A percentile compares a stretch with the other conserved stretches of the same genome.
phyloP scores from a whole-genome alignment of 352 stramenopile genomes.

The Phytophthora nicotianae region DNA sequence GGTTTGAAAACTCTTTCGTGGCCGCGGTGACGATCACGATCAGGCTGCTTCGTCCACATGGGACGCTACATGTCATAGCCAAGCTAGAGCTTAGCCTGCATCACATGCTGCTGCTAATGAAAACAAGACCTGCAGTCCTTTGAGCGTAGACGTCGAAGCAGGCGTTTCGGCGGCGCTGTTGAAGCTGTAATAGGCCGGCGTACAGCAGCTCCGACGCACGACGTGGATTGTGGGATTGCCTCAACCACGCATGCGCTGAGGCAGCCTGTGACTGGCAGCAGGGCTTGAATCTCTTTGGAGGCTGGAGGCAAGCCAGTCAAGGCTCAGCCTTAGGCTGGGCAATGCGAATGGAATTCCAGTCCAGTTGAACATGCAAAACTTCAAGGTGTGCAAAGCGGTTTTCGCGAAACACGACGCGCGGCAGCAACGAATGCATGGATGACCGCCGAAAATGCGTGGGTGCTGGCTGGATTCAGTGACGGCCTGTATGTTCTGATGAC shows the following conservation, averaged over 20 bases:
- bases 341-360: slow-evolving; percentile 14
- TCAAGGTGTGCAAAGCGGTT: slow-evolving; percentile 23
- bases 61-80: too few relatives aligned
- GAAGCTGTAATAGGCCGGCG: neutral
- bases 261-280: slow-evolving; percentile 25
- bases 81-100: too few relatives aligned
- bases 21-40: too few relatives aligned
- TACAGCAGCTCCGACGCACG: slow-evolving; percentile 17
- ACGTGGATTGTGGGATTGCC: slow-evolving; percentile 16
- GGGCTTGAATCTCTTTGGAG: slow-evolving; percentile 10
- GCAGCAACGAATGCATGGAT: slow-evolving; percentile 9
- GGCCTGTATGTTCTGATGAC: slow-evolving; percentile 1
- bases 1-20: too few relatives aligned
- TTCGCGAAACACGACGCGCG: slow-evolving; percentile 11
- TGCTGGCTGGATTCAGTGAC: neutral
- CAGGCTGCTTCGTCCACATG: too few relatives aligned
- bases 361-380: slow-evolving; percentile 32
- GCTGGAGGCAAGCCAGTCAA: neutral
- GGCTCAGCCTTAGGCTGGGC: neutral
- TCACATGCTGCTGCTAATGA: too few relatives aligned
- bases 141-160: neutral
- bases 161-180: neutral
- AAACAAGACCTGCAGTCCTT: too few relatives aligned
- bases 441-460: slow-evolving; percentile 20
- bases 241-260: slow-evolving; percentile 29